Base-by-base conservation (phyloP, 441 rosid genomes). In the Arabidopsis hybrid region DNA sequence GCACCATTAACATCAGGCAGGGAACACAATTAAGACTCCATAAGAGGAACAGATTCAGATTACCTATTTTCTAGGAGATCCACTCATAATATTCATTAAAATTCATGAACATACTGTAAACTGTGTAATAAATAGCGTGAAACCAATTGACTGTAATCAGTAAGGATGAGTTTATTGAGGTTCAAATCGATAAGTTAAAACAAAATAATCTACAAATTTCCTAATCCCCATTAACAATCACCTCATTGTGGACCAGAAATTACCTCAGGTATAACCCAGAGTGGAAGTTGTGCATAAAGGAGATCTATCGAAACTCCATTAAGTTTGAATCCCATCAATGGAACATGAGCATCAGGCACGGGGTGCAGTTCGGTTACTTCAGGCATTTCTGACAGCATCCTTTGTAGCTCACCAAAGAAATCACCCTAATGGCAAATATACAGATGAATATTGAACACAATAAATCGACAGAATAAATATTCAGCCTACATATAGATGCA, bases 321-420 rank as follows among this genome's bases (percentile, higher is more conserved):
- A 78, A 95, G 86, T 76, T 95, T 95, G 77, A 95, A 95, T 58
- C 7, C 80, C 99, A 95, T 84, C 73, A 93, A 88, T 21, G 98
- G 97, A 76, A 95, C 99, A 82, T 93, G 89, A 74, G 99, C 98
- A 83, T 95, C 99, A 68, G 97, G 99, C 57, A 95, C 97, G 56
- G 98, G 96, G 74, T 88, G 99, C 83, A 95, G 83, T 75, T 95
- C 99, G 17, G 96, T 79, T 43, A 93, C 99, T 86, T 95, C 98
- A 73, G 94, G 90, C 95, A 88, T 86, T 86, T 90, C 97, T 10
- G 87, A 85, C 53, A 91, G 84, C 96, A 95, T 91, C 72, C 82
- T 88, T 29, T 81, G 77, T 34, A 93, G 82, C 80, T 90, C 99
- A 42, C 98, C 98, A 65, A 93, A 95, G 75, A 93, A 95, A 80